Percentiles rank a stretch among this genome's conserved stretches.
phyloP scores from a whole-genome alignment of 345 rosid genomes.

The Moricandia moricandioides region DNA sequence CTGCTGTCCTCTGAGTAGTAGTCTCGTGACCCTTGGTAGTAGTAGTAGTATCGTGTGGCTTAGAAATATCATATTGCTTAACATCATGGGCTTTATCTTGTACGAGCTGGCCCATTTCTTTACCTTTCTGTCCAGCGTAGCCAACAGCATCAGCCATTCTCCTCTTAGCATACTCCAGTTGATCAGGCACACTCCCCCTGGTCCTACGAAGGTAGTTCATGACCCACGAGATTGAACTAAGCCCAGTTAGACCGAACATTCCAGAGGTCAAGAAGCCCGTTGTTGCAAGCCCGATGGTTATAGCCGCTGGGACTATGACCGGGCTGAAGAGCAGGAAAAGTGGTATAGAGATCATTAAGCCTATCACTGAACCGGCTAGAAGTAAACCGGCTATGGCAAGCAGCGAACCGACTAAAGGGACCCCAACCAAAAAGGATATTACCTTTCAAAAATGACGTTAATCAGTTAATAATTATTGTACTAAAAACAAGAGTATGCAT shows the following conservation, averaged over 20 bases:
- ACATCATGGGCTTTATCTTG: slow-evolving; percentile 42
- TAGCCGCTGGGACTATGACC: slow-evolving; percentile 56
- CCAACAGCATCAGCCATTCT: slow-evolving; percentile 46
- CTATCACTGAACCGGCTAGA: slow-evolving; percentile 43
- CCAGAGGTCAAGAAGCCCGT: slow-evolving; percentile 47
- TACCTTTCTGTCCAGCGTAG: slow-evolving; percentile 47
- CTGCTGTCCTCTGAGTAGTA: slow-evolving; percentile 6
- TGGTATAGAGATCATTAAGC: slow-evolving; percentile 42
- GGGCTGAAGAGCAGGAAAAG: slow-evolving; percentile 58
- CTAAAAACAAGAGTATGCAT: neutral
- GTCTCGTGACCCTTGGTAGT: slow-evolving; percentile 31
- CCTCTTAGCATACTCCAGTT: slow-evolving; percentile 44
- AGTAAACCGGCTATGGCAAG: slow-evolving; percentile 49
- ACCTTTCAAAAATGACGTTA: slow-evolving; percentile 4
- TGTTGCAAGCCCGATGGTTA: slow-evolving; percentile 43
- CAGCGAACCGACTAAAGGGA: slow-evolving; percentile 45
- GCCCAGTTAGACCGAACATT: slow-evolving; percentile 49
- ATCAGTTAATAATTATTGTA: neutral
- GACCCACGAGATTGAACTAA: slow-evolving; percentile 53
- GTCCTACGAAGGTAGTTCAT: slow-evolving; percentile 36
- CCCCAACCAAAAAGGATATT: slow-evolving; percentile 41
- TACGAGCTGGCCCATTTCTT: slow-evolving; percentile 48
- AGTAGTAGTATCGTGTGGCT: slow-evolving; percentile 23
- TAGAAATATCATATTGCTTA: slow-evolving; percentile 30
- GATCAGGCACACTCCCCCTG: slow-evolving; percentile 35